Percentiles rank a stretch among this genome's conserved stretches.
These are phyloP conservation scores for Begonia fuchsioides DNA, from an alignment of 306 rosid species.

Conservation along the genomic window DNA sequence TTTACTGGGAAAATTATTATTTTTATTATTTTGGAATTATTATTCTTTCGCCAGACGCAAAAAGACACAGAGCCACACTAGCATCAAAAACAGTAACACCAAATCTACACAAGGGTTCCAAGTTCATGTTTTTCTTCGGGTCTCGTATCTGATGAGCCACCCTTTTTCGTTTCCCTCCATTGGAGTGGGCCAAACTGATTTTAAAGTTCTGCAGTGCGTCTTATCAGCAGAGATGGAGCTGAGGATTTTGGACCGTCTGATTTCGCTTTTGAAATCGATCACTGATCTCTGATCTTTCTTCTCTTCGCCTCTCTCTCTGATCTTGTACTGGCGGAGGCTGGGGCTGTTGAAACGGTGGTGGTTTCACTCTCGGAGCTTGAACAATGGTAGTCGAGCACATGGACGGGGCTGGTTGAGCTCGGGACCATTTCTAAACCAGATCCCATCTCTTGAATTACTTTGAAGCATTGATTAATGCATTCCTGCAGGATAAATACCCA, in stretches of 20 bases:
- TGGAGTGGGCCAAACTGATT: conserved; percentile 4
- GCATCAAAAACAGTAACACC: conserved; percentile 13
- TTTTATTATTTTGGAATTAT: no score
- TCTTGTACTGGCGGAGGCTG: conserved; percentile 6
- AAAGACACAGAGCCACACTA: neutral
- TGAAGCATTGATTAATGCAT: conserved; percentile 36
- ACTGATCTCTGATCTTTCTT: conserved; percentile 1
- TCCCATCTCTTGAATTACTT: conserved; percentile 37
- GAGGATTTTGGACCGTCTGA: neutral
- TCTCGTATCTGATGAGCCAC: neutral
- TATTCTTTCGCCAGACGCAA: no score
- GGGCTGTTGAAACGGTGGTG: neutral
- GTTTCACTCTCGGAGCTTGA: conserved; percentile 49
- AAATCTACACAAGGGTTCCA: conserved; percentile 26
- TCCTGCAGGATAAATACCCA: conserved; percentile 25
- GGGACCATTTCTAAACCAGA: conserved; percentile 28
- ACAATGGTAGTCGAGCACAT: conserved; percentile 71
- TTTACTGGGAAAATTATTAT: no score
- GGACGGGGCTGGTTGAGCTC: conserved; percentile 49
- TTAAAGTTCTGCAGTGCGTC: conserved; percentile 6
- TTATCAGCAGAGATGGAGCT: neutral
- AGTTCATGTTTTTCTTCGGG: conserved; percentile 56
- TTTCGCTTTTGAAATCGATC: neutral
- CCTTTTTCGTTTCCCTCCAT: neutral
- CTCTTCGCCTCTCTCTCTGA: neutral